Evolutionary conservation across 805 yeast genomes (phyloP), one percentile per base, ranked within the genome.

Genomic region (Henningerozyma blattae): DNA sequence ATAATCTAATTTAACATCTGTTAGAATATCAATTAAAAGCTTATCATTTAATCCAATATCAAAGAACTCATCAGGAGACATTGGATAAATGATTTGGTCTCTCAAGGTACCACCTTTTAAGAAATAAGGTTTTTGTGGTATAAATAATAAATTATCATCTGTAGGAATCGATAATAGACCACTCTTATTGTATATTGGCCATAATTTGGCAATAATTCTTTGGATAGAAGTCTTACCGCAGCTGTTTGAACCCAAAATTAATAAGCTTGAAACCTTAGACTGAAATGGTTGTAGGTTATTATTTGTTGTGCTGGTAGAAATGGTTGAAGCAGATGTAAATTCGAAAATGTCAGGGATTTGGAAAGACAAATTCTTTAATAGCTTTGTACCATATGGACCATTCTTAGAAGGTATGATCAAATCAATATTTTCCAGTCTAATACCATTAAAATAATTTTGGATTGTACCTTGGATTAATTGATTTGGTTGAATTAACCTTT

Each of bases 31-130:
- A 42, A 72, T 68, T 44, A 87, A 63, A 39, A 77, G 75, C 32
- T 66, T 72, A 58, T 87, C 96, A 27, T 72, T 72, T 41, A 61
- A 61, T 2, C 94, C 94, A 56, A 65, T 64, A 34, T 71, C 77
- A 30, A 80, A 59, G 80, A 86, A 83, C 32, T 83, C 87, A 28
- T 68, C 72, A 47, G 84, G 75, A 15, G 82, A 73, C 58, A 73
- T 61, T 4, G 97, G 97, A 50, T 87, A 87, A 28, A 83, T 86
- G 30, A 87, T 71, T 60, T 87, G 97, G 52, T 87, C 96, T 44
- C 95, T 71, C 41, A 87, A 70, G 18, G 89, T 78, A 5, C 95
- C 95, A 34, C 59, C 59, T 38, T 71, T 68, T 22, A 78, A 66
- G 56, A 87, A 82, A 55, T 86, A 87, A 5, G 94, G 79, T 46